These are phyloP conservation scores for Phytophthora brassicae DNA, from an alignment of 352 stramenopile species.

Conservation along the genomic window DNA sequence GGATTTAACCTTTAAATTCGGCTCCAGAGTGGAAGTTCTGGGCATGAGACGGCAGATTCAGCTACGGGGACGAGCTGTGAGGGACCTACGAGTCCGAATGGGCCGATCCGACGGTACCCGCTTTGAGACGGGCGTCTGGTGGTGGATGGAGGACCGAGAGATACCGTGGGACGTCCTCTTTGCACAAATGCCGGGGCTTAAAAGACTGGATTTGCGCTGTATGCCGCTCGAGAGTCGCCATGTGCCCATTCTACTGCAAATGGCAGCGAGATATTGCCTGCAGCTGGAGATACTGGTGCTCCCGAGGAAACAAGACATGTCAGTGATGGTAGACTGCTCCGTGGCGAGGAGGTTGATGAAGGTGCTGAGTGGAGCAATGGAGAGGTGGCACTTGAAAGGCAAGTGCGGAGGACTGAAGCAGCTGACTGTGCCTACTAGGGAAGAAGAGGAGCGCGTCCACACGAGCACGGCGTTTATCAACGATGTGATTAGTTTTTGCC, in stretches of 20 bases:
- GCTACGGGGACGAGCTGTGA: constrained; percentile 30
- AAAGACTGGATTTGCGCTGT: constrained; percentile 28
- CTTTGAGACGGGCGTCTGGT: constrained; percentile 32
- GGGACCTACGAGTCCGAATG: constrained; percentile 39
- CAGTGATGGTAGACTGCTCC: constrained; percentile 8
- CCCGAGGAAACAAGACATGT: constrained; percentile 25
- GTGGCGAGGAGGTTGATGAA: constrained; percentile 21
- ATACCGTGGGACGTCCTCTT: constrained; percentile 31
- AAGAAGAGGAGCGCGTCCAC: constrained; percentile 19
- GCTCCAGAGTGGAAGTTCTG: constrained; percentile 31
- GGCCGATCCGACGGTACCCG: constrained; percentile 27
- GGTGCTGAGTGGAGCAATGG: constrained; percentile 30
- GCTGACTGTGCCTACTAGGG: constrained; percentile 31
- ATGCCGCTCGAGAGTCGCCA: constrained; percentile 38
- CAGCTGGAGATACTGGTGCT: constrained; percentile 35
- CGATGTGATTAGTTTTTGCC: constrained; percentile 36
- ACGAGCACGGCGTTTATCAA: constrained; percentile 36
- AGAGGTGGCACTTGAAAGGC: constrained; percentile 35
- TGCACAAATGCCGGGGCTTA: constrained; percentile 21
- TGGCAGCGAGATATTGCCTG: constrained; percentile 32
- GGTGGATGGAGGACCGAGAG: constrained; percentile 38
- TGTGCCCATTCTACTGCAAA: constrained; percentile 24
- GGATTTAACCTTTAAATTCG: constrained; percentile 35
- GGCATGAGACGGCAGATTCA: constrained; percentile 15
- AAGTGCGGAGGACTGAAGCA: constrained; percentile 39